phyloP scores from a whole-genome alignment of 768 basidiomycete species.

The Tephrocybe sp. region DNA sequence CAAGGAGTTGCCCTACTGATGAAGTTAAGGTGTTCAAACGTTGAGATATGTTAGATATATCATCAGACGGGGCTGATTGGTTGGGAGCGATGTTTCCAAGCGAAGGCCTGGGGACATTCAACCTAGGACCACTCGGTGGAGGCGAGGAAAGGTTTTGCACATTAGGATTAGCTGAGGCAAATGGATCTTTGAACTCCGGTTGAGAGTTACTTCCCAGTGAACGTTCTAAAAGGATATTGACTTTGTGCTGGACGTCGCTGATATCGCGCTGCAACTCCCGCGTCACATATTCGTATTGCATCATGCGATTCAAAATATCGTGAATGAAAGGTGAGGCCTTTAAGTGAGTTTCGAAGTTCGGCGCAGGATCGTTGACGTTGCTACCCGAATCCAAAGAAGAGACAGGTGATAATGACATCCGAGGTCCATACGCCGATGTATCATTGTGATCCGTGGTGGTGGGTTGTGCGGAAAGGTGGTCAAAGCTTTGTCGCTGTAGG shows the following conservation, averaged over 20 bases:
- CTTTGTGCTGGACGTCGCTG: slow-evolving; percentile 71
- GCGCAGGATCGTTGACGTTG: slow-evolving; percentile 51
- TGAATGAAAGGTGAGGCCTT: slow-evolving; percentile 73
- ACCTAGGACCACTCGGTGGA: slow-evolving; percentile 44
- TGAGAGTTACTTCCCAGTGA: slow-evolving; percentile 43
- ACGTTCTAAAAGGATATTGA: slow-evolving; percentile 72
- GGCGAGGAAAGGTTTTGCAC: slow-evolving; percentile 30
- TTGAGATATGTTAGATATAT: slow-evolving; percentile 73
- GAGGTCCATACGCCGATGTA: slow-evolving; percentile 42
- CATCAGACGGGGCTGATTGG: slow-evolving; percentile 63
- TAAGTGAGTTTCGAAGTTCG: slow-evolving; percentile 68
- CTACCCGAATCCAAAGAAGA: slow-evolving; percentile 78
- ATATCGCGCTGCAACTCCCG: slow-evolving; percentile 76
- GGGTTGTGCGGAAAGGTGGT: slow-evolving; percentile 45
- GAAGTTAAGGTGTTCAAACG: slow-evolving; percentile 77
- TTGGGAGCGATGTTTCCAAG: slow-evolving; percentile 71
- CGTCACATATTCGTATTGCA: slow-evolving; percentile 65
- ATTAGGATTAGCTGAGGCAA: slow-evolving; percentile 46
- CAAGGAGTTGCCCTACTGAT: slow-evolving; percentile 82
- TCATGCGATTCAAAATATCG: slow-evolving; percentile 72
- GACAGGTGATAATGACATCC: slow-evolving; percentile 69
- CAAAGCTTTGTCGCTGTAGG: slow-evolving; percentile 34
- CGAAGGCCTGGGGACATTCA: slow-evolving; percentile 55
- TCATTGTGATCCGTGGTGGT: slow-evolving; percentile 32
- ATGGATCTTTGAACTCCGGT: slow-evolving; percentile 85